A percentile compares a stretch with the other conserved stretches of the same genome.
Evolutionary conservation across 1,284 basidiomycete genomes (phyloP).

Genomic region (Termitomyces sp.): DNA sequence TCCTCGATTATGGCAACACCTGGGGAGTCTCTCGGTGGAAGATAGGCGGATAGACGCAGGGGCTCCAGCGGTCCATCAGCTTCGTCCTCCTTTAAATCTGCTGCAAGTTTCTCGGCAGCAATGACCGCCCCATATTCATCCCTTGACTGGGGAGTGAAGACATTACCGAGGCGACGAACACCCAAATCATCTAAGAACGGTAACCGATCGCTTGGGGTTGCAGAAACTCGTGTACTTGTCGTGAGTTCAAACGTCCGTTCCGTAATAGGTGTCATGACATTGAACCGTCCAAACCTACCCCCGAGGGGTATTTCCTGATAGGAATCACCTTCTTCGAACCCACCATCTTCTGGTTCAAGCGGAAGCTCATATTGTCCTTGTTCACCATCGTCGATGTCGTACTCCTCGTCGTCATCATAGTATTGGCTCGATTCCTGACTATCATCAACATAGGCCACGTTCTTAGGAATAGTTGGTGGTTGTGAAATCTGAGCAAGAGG

Average conservation of each 20-base stretch:
- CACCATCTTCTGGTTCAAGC: conserved; percentile 22
- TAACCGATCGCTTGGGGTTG: conserved; percentile 40
- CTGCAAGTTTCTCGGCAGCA: conserved; percentile 51
- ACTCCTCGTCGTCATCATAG: conserved; percentile 25
- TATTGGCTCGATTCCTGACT: conserved; percentile 18
- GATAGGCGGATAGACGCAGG: conserved; percentile 25
- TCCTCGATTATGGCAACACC: conserved; percentile 39
- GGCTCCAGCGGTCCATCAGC: conserved; percentile 27
- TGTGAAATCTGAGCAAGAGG: conserved; percentile 15
- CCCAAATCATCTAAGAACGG: conserved; percentile 24
- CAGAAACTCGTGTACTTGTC: conserved; percentile 48
- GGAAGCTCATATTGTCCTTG: conserved; percentile 29
- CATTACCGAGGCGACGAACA: conserved; percentile 22
- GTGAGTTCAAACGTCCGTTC: conserved; percentile 89
- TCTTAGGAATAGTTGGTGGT: conserved; percentile 20
- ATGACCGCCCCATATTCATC: conserved; percentile 45
- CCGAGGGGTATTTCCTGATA: conserved; percentile 55
- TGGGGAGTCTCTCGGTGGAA: conserved; percentile 23
- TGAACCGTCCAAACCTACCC: conserved; percentile 71
- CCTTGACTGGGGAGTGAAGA: conserved; percentile 22
- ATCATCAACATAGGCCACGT: conserved; percentile 26
- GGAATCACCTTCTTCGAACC: conserved; percentile 34
- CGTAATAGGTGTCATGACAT: conserved; percentile 92
- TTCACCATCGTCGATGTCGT: conserved; percentile 28
- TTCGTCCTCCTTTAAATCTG: conserved; percentile 40